These are phyloP conservation scores for Juncus inflexus DNA, from an alignment of 176 grass and related monocot genomes.

Conservation along the genomic window DNA sequence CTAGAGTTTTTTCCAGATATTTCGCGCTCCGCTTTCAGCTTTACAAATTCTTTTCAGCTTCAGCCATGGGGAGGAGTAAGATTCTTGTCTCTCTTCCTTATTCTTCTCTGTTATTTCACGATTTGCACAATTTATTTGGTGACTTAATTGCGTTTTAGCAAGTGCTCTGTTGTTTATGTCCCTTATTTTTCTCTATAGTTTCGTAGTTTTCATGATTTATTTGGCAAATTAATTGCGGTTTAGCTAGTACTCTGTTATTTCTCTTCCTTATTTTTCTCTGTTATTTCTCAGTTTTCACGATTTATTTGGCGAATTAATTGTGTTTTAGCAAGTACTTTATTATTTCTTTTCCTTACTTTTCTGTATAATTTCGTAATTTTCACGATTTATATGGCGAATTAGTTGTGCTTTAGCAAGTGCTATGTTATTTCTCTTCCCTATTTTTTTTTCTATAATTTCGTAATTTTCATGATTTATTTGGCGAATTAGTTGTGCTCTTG, in stretches of 20 bases:
- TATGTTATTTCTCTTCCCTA: neutral
- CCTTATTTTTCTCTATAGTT: neutral
- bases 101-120: neutral
- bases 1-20: neutral
- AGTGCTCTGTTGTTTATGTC: neutral
- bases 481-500: neutral
- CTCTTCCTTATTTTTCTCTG: too few relatives aligned
- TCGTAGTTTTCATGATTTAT: neutral
- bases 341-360: neutral
- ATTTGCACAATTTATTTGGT: too few relatives aligned
- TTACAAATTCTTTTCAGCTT: neutral
- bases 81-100: neutral
- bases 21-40: neutral
- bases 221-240: neutral
- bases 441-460: neutral
- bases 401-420: too few relatives aligned
- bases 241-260: too few relatives aligned
- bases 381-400: too few relatives aligned
- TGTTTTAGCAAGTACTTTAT: too few relatives aligned
- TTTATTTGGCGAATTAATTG: too few relatives aligned
- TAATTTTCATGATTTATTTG: neutral
- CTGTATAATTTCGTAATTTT: too few relatives aligned
- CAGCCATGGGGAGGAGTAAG: slow-evolving; percentile 28
- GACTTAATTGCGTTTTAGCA: too few relatives aligned
- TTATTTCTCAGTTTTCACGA: too few relatives aligned